Conservation (phyloP, 1,139 yeast species). For the Hyphopichia khmerensis region DNA sequence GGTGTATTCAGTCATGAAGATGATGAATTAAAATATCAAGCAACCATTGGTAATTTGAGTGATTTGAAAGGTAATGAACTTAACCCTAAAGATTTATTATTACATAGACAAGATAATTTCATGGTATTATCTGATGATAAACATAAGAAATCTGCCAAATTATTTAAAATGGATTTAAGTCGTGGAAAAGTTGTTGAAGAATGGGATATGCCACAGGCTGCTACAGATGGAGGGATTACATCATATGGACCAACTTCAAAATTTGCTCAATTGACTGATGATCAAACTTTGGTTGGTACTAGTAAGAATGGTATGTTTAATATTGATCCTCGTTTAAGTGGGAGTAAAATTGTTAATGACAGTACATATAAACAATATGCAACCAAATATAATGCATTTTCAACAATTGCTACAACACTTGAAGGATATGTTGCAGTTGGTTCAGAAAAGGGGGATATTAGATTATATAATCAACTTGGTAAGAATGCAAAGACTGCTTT, state of each 20-base stretch:
- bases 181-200: slow-evolving; percentile 82
- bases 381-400: slow-evolving; percentile 55
- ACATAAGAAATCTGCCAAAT: slow-evolving; percentile 31
- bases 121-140: slow-evolving; percentile 62
- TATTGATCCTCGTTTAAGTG: slow-evolving; percentile 73
- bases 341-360: slow-evolving; percentile 53
- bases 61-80: slow-evolving; percentile 53
- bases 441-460: slow-evolving; percentile 69
- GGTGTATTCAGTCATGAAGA: slow-evolving; percentile 73
- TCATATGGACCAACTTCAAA: slow-evolving; percentile 69
- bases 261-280: slow-evolving; percentile 70
- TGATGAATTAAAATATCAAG: slow-evolving; percentile 55
- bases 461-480: slow-evolving; percentile 71
- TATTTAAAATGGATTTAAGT: slow-evolving; percentile 76
- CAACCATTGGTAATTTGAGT: slow-evolving; percentile 65
- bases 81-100: slow-evolving; percentile 65
- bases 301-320: slow-evolving; percentile 64
- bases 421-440: slow-evolving; percentile 76
- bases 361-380: slow-evolving; percentile 40
- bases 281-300: slow-evolving; percentile 71
- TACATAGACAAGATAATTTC: slow-evolving; percentile 70
- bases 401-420: slow-evolving; percentile 69
- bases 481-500: slow-evolving; percentile 71
- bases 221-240: slow-evolving; percentile 41
- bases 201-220: slow-evolving; percentile 55